Conservation (phyloP, 2,329 filamentous ascomycete genomes). For the Orbilia javanica region DNA sequence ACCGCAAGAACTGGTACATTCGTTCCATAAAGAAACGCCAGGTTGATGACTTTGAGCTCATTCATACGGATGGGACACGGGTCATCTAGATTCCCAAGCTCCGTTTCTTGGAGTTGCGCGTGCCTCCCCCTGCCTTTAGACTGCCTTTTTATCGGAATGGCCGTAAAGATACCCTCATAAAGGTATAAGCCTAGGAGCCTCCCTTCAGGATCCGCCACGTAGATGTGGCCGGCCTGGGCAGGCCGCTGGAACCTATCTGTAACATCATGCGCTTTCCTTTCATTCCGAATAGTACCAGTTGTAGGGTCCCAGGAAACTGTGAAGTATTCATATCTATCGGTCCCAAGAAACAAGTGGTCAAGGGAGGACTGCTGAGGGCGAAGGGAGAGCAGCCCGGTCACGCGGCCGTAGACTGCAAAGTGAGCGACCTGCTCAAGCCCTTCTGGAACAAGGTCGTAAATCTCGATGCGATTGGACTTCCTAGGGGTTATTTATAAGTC, state of each 20-base stretch:
- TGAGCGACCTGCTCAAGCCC: conserved; percentile 63
- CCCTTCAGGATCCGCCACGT: conserved; percentile 60
- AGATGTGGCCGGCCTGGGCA: conserved; percentile 59
- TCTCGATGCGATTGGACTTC: conserved; percentile 61
- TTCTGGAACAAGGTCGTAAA: conserved; percentile 60
- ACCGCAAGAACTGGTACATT: conserved; percentile 74
- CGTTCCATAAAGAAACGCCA: conserved; percentile 73
- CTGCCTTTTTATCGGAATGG: conserved; percentile 59
- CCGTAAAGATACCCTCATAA: conserved; percentile 61
- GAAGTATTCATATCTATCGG: conserved; percentile 90
- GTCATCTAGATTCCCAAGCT: conserved; percentile 72
- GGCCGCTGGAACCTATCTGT: conserved; percentile 60
- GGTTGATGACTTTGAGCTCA: conserved; percentile 76
- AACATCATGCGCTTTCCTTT: conserved; percentile 67
- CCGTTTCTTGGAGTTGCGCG: conserved; percentile 61
- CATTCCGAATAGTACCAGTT: conserved; percentile 73
- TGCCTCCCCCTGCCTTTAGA: conserved; percentile 55
- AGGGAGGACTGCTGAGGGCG: conserved; percentile 79
- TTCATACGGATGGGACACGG: conserved; percentile 74
- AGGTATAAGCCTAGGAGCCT: conserved; percentile 61
- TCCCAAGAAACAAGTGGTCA: conserved; percentile 92
- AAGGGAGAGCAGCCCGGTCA: conserved; percentile 85
- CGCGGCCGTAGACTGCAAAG: conserved; percentile 78
- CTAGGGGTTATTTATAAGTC: conserved; percentile 41
- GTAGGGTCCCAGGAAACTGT: conserved; percentile 83